Percentiles rank a stretch among this genome's conserved stretches.
Evolutionary conservation across 768 basidiomycete species (phyloP).

Genomic region (Suillus sp.): DNA sequence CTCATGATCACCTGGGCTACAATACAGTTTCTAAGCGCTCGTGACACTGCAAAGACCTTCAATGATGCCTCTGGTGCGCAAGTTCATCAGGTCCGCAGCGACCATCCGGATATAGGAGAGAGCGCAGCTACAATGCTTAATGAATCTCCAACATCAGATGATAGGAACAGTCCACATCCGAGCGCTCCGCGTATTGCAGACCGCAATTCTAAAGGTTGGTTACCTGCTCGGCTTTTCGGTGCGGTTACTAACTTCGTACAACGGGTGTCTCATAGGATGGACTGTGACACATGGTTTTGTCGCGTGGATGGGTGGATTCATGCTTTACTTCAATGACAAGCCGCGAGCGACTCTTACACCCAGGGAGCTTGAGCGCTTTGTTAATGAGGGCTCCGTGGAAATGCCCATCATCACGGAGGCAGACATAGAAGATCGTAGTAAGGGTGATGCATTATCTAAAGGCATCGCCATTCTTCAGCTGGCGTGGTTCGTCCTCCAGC

Average conservation of each 20-base stretch:
- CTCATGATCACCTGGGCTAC: slow-evolving; percentile 31
- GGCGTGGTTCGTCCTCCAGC: slow-evolving; percentile 38
- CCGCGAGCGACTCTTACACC: slow-evolving; percentile 8
- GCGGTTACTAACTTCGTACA: not conserved
- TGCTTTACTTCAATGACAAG: slow-evolving; percentile 8
- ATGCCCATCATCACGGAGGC: slow-evolving; percentile 11
- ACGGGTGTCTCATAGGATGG: not conserved
- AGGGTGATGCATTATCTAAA: slow-evolving; percentile 39
- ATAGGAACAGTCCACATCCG: not conserved
- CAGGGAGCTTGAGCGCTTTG: not conserved
- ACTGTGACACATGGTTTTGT: slow-evolving; percentile 21
- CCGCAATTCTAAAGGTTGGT: not conserved
- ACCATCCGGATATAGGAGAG: not conserved
- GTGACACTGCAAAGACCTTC: not conserved
- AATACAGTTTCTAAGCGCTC: slow-evolving; percentile 26
- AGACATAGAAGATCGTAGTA: slow-evolving; percentile 30
- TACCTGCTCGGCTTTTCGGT: not conserved
- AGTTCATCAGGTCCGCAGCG: not conserved
- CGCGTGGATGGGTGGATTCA: slow-evolving; percentile 26
- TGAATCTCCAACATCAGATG: not conserved
- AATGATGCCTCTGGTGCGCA: not conserved
- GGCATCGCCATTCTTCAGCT: slow-evolving; percentile 36
- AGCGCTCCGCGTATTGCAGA: not conserved
- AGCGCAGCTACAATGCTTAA: not conserved
- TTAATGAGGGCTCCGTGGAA: not conserved